Conservation (phyloP, 345 rosid species). For the Toxicodendron radicans region DNA sequence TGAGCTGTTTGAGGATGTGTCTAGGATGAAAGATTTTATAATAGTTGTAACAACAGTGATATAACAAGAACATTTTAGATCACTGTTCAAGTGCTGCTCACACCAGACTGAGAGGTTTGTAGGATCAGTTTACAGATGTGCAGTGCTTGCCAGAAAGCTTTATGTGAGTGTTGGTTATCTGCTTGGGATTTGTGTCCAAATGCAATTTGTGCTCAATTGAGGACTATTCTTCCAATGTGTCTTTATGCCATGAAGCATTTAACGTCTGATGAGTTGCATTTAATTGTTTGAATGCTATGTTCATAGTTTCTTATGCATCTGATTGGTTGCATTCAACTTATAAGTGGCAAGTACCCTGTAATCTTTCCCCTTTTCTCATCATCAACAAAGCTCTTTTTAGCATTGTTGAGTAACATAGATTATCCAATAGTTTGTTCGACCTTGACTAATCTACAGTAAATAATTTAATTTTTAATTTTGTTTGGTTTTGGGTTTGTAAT, state of each 20-base stretch:
- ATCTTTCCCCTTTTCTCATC: neutral
- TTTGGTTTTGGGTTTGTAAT: neutral
- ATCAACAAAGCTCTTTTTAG: neutral
- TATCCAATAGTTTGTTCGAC: no score
- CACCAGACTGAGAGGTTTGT: neutral
- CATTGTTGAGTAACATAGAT: no score
- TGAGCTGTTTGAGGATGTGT: neutral
- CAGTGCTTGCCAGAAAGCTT: no score
- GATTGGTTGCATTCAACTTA: neutral
- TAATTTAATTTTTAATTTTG: no score
- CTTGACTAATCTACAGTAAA: no score
- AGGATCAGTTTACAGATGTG: neutral
- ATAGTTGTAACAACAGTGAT: neutral
- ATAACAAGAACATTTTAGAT: neutral
- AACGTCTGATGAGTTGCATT: neutral
- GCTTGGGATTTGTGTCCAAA: neutral
- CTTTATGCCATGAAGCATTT: neutral
- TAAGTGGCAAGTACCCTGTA: neutral
- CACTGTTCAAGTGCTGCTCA: neutral
- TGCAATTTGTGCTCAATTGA: neutral
- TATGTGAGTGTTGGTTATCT: neutral
- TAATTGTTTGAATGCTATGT: neutral
- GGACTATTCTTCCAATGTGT: no score
- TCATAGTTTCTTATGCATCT: neutral
- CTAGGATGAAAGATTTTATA: conserved; percentile 1